A percentile compares a stretch with the other conserved stretches of the same genome.
Conservation (phyloP, 768 basidiomycete genomes). For the Amanita rimosa region DNA sequence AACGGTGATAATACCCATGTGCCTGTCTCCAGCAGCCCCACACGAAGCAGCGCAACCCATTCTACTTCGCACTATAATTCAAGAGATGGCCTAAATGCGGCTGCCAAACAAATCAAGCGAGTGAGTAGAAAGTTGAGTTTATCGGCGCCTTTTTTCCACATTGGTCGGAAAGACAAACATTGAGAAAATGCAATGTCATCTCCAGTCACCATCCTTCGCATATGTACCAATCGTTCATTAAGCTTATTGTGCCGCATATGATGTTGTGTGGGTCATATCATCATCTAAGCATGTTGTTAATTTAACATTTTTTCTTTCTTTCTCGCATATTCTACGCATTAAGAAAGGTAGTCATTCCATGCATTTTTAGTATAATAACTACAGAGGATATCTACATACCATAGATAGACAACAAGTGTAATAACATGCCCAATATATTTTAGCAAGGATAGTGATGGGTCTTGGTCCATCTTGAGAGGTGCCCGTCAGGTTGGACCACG, state of each 20-base stretch:
- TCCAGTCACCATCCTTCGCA: background rate
- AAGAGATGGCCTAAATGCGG: background rate
- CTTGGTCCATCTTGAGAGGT: constrained; percentile 20
- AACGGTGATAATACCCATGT: background rate
- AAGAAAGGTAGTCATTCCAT: background rate
- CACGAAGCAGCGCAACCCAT: background rate
- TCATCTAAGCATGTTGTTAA: background rate
- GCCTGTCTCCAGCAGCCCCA: background rate
- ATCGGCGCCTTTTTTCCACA: constrained; percentile 47
- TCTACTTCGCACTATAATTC: background rate
- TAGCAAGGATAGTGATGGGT: constrained; percentile 14
- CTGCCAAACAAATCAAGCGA: constrained; percentile 10
- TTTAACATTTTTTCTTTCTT: background rate
- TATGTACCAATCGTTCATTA: background rate
- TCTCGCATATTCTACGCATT: background rate
- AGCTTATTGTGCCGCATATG: background rate
- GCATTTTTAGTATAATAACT: constrained; percentile 1
- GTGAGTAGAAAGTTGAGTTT: constrained; percentile 61
- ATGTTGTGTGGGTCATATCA: background rate
- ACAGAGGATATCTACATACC: background rate
- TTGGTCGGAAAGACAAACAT: constrained; percentile 37
- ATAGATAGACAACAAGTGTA: constrained; percentile 2
- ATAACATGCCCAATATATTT: background rate
- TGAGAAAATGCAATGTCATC: constrained; percentile 10
- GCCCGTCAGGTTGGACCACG: constrained; percentile 15